Evolutionary conservation across 768 basidiomycete genomes (phyloP).

Genomic region (Kwoniella pini): DNA sequence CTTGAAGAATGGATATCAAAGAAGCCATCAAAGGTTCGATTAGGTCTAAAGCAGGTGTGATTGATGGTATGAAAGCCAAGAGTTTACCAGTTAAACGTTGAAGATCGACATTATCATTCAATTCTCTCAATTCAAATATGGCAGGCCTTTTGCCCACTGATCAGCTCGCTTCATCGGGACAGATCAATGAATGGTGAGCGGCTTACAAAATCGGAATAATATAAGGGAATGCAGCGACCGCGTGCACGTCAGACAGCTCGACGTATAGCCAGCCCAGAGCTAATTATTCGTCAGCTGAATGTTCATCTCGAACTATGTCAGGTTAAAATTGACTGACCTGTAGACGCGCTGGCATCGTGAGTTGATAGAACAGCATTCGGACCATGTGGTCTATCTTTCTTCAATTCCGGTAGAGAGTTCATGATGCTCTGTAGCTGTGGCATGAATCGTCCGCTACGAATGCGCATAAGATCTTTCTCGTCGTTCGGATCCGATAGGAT

Average conservation of each 20-base stretch:
- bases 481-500: slow-evolving; percentile 62
- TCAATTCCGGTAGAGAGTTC: slow-evolving; percentile 67
- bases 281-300: slow-evolving; percentile 46
- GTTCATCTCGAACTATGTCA: background rate
- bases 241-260: slow-evolving; percentile 72
- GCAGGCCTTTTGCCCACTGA: too few relatives aligned
- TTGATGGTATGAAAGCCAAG: slow-evolving; percentile 76
- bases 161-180: too few relatives aligned
- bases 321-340: slow-evolving; percentile 60
- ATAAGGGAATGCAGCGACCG: slow-evolving; percentile 74
- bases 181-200: slow-evolving; percentile 2
- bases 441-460: slow-evolving; percentile 67
- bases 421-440: slow-evolving; percentile 64
- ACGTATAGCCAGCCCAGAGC: slow-evolving; percentile 80
- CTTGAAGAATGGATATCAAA: slow-evolving; percentile 76
- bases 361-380: slow-evolving; percentile 82
- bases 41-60: slow-evolving; percentile 69
- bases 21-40: slow-evolving; percentile 69
- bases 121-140: slow-evolving; percentile 83
- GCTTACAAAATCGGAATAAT: slow-evolving; percentile 74
- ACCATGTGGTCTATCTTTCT: slow-evolving; percentile 74
- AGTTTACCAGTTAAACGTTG: slow-evolving; percentile 78
- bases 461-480: slow-evolving; percentile 73
- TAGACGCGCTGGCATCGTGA: slow-evolving; percentile 86
- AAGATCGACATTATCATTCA: slow-evolving; percentile 76